Evolutionary conservation across 2,329 filamentous ascomycete species (phyloP), one percentile per base, ranked within the genome.

Genomic region (Microsporum ferrugineum): DNA sequence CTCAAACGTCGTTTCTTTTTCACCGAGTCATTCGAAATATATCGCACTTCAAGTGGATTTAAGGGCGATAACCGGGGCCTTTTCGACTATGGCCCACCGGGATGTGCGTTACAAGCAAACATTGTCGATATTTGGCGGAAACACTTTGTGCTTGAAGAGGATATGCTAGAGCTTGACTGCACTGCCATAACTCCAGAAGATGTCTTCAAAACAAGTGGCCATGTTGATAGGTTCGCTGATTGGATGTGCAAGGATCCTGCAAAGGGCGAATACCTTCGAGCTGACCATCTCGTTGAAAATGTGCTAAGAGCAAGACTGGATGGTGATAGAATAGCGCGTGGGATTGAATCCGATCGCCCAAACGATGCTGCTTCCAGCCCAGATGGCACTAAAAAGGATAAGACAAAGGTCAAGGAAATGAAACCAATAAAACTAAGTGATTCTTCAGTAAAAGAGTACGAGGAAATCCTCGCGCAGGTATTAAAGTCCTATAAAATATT

Each of bases 171-270:
- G 78, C 85, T 96, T 66, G 91, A 96, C 78, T 95, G 89, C 78
- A 94, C 89, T 43, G 94, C 92, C 77, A 77, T 99, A 71, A 99
- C 94, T 45, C 94, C 94, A 38, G 85, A 94, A 70, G 88, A 94
- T 56, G 89, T 99, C 39, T 84, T 99, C 71, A 95, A 97, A 82
- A 96, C 92, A 60, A 89, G 85, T 74, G 94, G 94, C 65, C 94
- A 99, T 78, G 94, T 97, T 66, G 92, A 96, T 76, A 95, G 95
- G 77, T 97, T 97, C 71, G 88, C 90, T 76, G 92, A 97, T 75
- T 97, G 89, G 89, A 96, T 97, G 91, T 96, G 89, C 85, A 96
- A 95, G 77, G 94, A 99, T 75, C 90, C 92, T 65, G 95, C 95
- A 82, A 96, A 87, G 69, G 94, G 94, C 72, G 94, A 99, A 75